These are phyloP conservation scores for Henningerozyma blattae DNA, from an alignment of 805 yeast species.

Conservation along the genomic window DNA sequence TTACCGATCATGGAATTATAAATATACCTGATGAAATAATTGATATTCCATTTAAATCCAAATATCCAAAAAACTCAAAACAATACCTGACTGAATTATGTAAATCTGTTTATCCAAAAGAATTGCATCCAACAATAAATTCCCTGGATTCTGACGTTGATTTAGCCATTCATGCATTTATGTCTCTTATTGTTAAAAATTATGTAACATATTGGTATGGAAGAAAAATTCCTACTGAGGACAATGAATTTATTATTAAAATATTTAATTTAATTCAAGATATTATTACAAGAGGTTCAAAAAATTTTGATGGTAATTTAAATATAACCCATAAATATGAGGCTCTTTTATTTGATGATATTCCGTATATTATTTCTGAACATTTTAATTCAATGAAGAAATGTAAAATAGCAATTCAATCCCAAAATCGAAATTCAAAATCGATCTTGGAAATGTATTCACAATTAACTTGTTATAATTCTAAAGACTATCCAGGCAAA, in stretches of 20 bases:
- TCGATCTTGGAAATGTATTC: too few species aligned
- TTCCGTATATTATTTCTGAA: conserved; percentile 14
- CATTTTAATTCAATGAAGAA: conserved; percentile 9
- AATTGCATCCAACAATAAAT: conserved; percentile 8
- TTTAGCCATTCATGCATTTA: conserved; percentile 15
- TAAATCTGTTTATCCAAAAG: conserved; percentile 13
- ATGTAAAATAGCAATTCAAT: too few species aligned
- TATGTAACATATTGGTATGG: conserved; percentile 23
- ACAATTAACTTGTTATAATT: too few species aligned
- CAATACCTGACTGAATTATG: conserved; percentile 18
- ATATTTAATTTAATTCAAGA: conserved; percentile 10
- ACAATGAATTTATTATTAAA: conserved; percentile 11
- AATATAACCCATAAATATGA: conserved; percentile 5
- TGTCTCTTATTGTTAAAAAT: conserved; percentile 16
- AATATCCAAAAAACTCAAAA: conserved; percentile 11
- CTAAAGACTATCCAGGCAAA: too few species aligned
- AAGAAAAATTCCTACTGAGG: conserved; percentile 16
- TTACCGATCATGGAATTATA: neutral
- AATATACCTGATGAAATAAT: neutral
- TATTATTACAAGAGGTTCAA: too few species aligned
- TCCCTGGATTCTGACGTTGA: conserved; percentile 4
- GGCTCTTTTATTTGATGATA: conserved; percentile 13
- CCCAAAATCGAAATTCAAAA: too few species aligned
- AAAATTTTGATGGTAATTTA: conserved; percentile 2
- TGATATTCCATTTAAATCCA: conserved; percentile 12